Base-by-base conservation (phyloP, 208 protist genomes). In the Trypanosomatidae sp. region DNA sequence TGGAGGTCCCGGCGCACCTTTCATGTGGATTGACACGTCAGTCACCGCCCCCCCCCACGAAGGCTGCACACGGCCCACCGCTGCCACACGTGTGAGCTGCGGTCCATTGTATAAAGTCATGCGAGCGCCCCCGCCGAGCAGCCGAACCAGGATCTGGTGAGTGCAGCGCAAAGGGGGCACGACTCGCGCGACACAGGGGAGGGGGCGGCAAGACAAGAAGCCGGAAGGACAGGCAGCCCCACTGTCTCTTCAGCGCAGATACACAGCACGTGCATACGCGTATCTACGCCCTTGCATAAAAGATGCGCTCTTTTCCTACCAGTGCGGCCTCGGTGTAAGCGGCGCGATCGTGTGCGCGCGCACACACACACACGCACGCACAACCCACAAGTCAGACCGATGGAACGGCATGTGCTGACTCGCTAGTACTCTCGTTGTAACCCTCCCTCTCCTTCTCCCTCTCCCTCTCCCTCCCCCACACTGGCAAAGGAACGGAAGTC, bases 311-410 rank as follows among this genome's bases (percentile, higher is more conserved):
- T 41, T 19, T 15, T 22, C 28, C 28, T 10, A 6, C 56, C 56
- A 5, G 50, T 55, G 50, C 25, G 50, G 50, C 50, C 50, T 55
- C 22, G 50, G 50, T 55, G 50, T 28, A 28, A 28, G 50, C 50
- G 50, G 50, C 22, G 13, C 50, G 22, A 55, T n/a, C 50, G 50
- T 60, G 25, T 22, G 10, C 25, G 6, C n/a, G 22, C 55, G 22
- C 55, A 39, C 55, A 39, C 55, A 33, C 55, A 53, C 49, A 56
- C 52, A 56, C 52, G 9, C 52, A 56, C 58, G n/a, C 58, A 62
- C 58, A 41, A 3, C 25, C 30, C 9, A 1, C 6, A 36, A 62
- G 33, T 62, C 13, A 8, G 22, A 15, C 25, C 50, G 50, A 55
- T 25, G 50, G 22, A 22, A 9, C 7, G 22, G 50, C 22, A 9